Conservation (phyloP, 2,329 filamentous ascomycete species). For the Xylaria sp. region DNA sequence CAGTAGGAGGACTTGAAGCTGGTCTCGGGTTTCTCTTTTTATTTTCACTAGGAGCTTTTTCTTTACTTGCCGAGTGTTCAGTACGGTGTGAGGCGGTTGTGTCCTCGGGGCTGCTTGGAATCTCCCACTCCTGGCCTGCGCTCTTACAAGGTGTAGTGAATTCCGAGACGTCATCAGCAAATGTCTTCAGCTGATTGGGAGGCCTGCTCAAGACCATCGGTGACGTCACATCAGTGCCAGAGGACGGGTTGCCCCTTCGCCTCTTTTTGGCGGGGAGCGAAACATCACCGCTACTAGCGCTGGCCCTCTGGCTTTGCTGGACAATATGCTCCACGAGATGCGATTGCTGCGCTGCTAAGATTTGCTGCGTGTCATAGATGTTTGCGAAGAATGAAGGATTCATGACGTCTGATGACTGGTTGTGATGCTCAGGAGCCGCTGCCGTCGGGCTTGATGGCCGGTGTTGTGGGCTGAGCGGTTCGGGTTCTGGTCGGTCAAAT, state of each 20-base stretch:
- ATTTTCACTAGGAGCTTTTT: constrained; percentile 39
- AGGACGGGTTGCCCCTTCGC: constrained; percentile 42
- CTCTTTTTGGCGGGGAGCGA: constrained; percentile 44
- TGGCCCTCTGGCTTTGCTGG: constrained; percentile 50
- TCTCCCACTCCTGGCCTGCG: constrained; percentile 48
- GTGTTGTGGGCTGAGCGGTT: constrained; percentile 46
- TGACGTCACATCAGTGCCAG: constrained; percentile 48
- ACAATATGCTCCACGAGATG: constrained; percentile 50
- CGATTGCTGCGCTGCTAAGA: constrained; percentile 45
- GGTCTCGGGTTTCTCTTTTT: constrained; percentile 34
- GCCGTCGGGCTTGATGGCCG: constrained; percentile 37
- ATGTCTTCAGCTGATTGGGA: constrained; percentile 35
- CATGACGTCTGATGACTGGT: constrained; percentile 43
- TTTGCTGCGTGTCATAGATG: constrained; percentile 46
- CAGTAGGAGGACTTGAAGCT: constrained; percentile 29
- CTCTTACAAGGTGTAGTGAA: constrained; percentile 48
- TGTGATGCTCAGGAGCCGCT: constrained; percentile 30
- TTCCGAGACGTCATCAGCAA: constrained; percentile 42
- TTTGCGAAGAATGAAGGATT: constrained; percentile 48
- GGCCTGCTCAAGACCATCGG: constrained; percentile 39
- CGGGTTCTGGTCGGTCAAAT: constrained; percentile 43
- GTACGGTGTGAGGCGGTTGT: constrained; percentile 15
- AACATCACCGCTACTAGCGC: constrained; percentile 47
- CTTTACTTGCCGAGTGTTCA: constrained; percentile 35
- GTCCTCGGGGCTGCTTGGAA: constrained; percentile 49